Evolutionary conservation across 139 green algal species (phyloP).

Genomic region (Pseudopediastrum boryanum): DNA sequence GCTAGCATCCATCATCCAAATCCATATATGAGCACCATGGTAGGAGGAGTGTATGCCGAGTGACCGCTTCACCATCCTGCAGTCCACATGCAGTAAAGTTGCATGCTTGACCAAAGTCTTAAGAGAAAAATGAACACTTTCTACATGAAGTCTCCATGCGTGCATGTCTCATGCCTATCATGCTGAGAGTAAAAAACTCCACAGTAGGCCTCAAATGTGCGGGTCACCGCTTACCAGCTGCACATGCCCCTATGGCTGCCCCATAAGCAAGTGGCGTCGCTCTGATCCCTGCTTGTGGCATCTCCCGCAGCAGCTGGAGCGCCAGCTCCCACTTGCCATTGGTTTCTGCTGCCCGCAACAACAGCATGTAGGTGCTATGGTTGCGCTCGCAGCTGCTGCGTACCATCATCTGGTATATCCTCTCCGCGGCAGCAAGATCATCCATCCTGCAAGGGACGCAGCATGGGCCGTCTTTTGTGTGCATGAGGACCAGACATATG

Average conservation of each 20-base stretch:
- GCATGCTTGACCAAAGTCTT: no score
- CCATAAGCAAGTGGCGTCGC: constrained; percentile 38
- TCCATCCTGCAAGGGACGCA: constrained; percentile 13
- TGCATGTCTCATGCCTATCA: constrained; percentile 23
- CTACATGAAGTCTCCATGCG: no score
- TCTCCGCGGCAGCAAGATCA: constrained; percentile 5
- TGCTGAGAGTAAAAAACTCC: not conserved
- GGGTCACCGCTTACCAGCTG: constrained; percentile 7
- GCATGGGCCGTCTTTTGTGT: no score
- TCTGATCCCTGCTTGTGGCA: constrained; percentile 49
- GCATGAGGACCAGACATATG: no score
- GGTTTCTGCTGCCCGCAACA: constrained; percentile 30
- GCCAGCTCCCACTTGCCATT: constrained; percentile 55
- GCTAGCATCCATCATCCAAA: no score
- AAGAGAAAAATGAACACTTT: no score
- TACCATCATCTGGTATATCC: constrained; percentile 22
- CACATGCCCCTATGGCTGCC: constrained; percentile 37
- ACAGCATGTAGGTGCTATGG: constrained; percentile 30
- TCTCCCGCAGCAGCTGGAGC: constrained; percentile 72
- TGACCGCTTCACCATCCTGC: no score
- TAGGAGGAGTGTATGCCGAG: no score
- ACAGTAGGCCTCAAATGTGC: constrained; percentile 21
- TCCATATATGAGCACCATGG: no score
- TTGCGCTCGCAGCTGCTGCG: constrained; percentile 25
- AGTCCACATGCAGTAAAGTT: no score